phyloP scores from a whole-genome alignment of 495 filamentous ascomycete genomes.

The Thermothielavioides terrestris region DNA sequence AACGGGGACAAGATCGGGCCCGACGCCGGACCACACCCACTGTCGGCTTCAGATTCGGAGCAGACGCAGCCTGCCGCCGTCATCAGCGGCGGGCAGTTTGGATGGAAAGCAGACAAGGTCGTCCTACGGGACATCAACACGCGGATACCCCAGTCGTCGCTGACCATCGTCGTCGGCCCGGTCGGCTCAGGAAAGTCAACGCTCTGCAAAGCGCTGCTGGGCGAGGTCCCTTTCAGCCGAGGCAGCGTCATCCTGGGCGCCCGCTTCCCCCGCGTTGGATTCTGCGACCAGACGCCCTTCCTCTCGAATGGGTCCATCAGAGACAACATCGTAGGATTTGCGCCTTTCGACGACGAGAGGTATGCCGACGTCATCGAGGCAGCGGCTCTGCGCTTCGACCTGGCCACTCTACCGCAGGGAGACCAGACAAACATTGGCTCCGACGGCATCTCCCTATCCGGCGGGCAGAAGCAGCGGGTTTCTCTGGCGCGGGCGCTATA shows the following conservation, averaged over 20 bases:
- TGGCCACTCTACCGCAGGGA: slow-evolving; percentile 24
- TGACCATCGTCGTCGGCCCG: slow-evolving; percentile 32
- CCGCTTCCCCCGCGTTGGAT: slow-evolving; percentile 22
- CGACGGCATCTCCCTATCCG: slow-evolving; percentile 55
- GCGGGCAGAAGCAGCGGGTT: slow-evolving; percentile 60
- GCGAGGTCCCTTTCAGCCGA: slow-evolving; percentile 12
- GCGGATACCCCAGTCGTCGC: slow-evolving; percentile 26
- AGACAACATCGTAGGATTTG: slow-evolving; percentile 27
- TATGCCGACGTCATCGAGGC: slow-evolving; percentile 55
- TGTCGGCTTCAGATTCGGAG: not conserved
- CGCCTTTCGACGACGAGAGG: slow-evolving; percentile 45
- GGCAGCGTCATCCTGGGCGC: slow-evolving; percentile 24
- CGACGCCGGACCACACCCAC: not conserved
- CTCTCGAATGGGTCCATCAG: slow-evolving; percentile 35
- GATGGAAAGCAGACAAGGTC: slow-evolving; percentile 34
- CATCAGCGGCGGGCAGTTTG: slow-evolving; percentile 26
- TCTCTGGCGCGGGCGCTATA: slow-evolving; percentile 29
- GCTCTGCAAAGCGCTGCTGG: slow-evolving; percentile 30
- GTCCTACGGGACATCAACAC: slow-evolving; percentile 30
- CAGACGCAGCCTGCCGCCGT: too few relatives aligned
- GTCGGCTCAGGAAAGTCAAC: slow-evolving; percentile 38
- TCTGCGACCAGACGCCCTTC: slow-evolving; percentile 38
- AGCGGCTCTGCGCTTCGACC: slow-evolving; percentile 53
- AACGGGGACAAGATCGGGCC: not conserved
- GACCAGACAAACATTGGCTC: slow-evolving; percentile 55